Evolutionary conservation across 768 basidiomycete species (phyloP).

Genomic region (Lactarius deliciosus): DNA sequence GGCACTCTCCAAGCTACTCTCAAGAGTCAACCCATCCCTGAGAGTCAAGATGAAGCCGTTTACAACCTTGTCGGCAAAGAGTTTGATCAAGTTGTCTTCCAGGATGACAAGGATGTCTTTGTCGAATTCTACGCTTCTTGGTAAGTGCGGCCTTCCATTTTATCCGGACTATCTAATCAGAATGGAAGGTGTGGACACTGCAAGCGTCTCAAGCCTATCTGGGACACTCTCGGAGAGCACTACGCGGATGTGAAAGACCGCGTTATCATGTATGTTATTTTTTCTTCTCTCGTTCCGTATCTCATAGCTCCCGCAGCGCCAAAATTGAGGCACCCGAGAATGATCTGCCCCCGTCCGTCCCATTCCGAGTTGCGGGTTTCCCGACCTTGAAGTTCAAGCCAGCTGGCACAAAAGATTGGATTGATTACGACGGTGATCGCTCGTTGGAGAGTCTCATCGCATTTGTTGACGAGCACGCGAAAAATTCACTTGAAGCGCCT

Average conservation of each 20-base stretch:
- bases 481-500: conserved; percentile 61
- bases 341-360: conserved; percentile 84
- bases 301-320: conserved; percentile 51
- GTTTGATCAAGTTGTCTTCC: conserved; percentile 83
- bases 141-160: conserved; percentile 46
- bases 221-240: conserved; percentile 88
- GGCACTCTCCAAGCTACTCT: conserved; percentile 79
- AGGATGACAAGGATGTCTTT: conserved; percentile 91
- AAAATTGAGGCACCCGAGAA: conserved; percentile 98
- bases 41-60: conserved; percentile 78
- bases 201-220: conserved; percentile 94
- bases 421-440: conserved; percentile 93
- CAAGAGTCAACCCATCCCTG: conserved; percentile 89
- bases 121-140: conserved; percentile 97
- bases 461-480: conserved; percentile 79
- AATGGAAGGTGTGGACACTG: conserved; percentile 83
- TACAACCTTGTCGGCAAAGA: conserved; percentile 82
- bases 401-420: conserved; percentile 81
- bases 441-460: conserved; percentile 81
- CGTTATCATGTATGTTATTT: conserved; percentile 65
- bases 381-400: conserved; percentile 97
- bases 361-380: conserved; percentile 87
- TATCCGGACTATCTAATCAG: neutral
- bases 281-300: conserved; percentile 12
- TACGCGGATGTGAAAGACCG: conserved; percentile 73